A percentile compares a stretch with the other conserved stretches of the same genome.
Conservation (phyloP, 176 grass and related monocot species). For the Avena sativa region DNA sequence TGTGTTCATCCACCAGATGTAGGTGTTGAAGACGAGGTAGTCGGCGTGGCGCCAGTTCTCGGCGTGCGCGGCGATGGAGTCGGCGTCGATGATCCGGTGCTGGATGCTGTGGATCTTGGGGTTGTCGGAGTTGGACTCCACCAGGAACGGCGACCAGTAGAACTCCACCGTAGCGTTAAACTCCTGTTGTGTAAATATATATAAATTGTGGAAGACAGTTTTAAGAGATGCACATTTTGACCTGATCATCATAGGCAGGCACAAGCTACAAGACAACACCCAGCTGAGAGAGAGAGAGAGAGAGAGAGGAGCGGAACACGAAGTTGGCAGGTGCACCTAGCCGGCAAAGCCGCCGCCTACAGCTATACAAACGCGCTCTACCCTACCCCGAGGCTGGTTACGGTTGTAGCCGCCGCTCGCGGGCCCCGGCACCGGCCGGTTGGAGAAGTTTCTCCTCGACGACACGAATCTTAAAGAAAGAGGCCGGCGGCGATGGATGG, state of each 20-base stretch:
- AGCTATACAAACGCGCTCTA: background rate
- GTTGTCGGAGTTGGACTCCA: constrained; percentile 82
- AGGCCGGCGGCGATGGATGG: background rate
- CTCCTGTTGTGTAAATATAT: constrained; percentile 39
- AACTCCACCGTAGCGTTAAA: constrained; percentile 81
- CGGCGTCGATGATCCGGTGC: constrained; percentile 67
- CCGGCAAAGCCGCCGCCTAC: constrained; percentile 5
- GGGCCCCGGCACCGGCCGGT: background rate
- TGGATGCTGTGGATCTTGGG: constrained; percentile 79
- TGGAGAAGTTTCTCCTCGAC: constrained; percentile 24
- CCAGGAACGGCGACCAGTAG: constrained; percentile 93
- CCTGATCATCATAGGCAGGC: background rate
- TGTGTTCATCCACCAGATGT: constrained; percentile 89
- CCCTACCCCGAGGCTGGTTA: background rate
- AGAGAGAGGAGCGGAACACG: background rate
- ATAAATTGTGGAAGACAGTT: background rate
- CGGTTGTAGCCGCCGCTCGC: background rate
- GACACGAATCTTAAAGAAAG: constrained; percentile 27
- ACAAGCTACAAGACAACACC: background rate
- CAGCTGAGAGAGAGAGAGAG: background rate
- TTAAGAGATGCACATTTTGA: background rate
- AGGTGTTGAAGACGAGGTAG: constrained; percentile 77
- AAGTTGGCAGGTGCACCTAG: constrained; percentile 4
- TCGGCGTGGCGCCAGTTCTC: constrained; percentile 64
- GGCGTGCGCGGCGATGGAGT: constrained; percentile 58